Evolutionary conservation across 495 filamentous ascomycete genomes (phyloP), one percentile per base, ranked within the genome.

Genomic region (Penicillium pulvis): DNA sequence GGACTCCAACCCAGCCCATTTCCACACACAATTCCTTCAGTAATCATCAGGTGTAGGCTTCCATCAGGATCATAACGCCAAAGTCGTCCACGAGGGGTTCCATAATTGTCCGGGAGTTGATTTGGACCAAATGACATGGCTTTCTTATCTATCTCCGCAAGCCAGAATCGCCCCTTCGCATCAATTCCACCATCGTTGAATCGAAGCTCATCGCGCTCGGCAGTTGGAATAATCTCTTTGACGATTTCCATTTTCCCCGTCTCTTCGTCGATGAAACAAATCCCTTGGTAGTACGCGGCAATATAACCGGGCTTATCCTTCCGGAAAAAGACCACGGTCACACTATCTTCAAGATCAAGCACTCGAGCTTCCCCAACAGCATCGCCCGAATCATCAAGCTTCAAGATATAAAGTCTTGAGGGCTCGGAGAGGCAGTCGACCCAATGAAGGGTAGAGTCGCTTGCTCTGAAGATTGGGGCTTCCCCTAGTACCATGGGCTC

Each of bases 21-120:
- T 17, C 46, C 46, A 49, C 46, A 49, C 9, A 49, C 26, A 31
- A 49, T 28, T 17, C 46, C 46, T 7, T 49, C 46, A 2, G 4
- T 3, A 16, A 49, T 30, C 46, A 49, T 49, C 11, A 49, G 4
- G 16, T 49, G 46, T 6, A 49, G 26, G 16, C 46, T 49, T 8
- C 46, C 46, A 19, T 49, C 46, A 75, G 92, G 75, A 85, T 48
- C 90, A 85, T 62, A 80, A 77, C 0, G 90, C 90, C 71, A 74
- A 78, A 53, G 35, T 6, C 51, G 51, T 12, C 51, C 51, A 3
- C 39, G 9, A 2, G 51, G 51, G 1, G 35, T 41, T 10, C 51
- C 51, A 53, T 53, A 53, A 28, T 20, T 41, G 3, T 11, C 17
- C 5, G 51, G 35, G 1, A 53, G 51, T n/a, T 53, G 28, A 19